Conservation (phyloP, 2,329 filamentous ascomycete species). For the Myriosclerotinia curreyana region DNA sequence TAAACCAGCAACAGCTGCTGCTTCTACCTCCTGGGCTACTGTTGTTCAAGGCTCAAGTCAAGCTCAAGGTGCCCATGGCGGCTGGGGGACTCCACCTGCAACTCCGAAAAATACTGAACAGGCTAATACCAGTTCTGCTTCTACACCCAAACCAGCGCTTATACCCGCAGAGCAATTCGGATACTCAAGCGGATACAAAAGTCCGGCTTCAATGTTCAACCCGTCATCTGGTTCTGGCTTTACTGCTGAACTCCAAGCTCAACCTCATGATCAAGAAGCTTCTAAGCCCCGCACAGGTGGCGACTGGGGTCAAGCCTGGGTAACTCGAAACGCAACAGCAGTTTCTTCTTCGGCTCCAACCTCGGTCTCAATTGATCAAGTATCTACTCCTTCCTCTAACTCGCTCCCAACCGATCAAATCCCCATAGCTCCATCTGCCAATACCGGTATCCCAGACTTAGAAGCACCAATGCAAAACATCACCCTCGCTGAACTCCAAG, state of each 20-base stretch:
- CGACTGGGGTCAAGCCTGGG: background rate
- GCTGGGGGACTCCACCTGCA: background rate
- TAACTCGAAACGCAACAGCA: background rate
- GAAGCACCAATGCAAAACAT: background rate
- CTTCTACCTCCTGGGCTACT: background rate
- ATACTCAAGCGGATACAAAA: background rate
- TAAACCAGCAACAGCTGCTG: background rate
- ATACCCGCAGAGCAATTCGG: slow-evolving; percentile 2
- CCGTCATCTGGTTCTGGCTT: background rate
- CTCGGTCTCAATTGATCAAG: background rate
- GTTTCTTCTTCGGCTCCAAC: too few species aligned
- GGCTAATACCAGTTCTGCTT: background rate
- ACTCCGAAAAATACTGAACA: background rate
- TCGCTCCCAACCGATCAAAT: background rate
- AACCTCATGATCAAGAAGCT: background rate
- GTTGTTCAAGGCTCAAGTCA: background rate
- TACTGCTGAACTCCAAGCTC: background rate
- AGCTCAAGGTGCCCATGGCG: background rate
- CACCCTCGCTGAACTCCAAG: background rate
- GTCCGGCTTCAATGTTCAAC: background rate
- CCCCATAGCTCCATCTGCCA: background rate
- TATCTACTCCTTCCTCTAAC: background rate
- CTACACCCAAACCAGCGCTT: background rate
- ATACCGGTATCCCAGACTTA: background rate
- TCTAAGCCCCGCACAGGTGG: background rate